These are phyloP conservation scores for Cladobotryum mycophilum DNA, from an alignment of 2,329 filamentous ascomycete species.

Conservation along the genomic window DNA sequence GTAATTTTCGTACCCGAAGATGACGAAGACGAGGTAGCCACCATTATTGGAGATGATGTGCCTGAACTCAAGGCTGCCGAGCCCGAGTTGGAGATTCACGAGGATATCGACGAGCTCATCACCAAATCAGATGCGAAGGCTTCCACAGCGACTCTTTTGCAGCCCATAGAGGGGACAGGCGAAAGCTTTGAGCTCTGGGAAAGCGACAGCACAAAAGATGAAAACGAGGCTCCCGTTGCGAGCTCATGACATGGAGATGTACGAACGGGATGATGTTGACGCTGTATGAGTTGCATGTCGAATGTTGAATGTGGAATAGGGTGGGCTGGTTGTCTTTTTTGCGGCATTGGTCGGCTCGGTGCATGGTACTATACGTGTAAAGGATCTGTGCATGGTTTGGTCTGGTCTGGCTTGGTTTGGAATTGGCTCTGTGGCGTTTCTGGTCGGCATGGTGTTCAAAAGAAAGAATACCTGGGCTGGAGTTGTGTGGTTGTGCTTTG, in stretches of 20 bases:
- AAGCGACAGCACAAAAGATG: slow-evolving; percentile 59
- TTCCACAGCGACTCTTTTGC: slow-evolving; percentile 41
- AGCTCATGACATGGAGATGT: slow-evolving; percentile 14
- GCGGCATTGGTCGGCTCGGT: too few species aligned
- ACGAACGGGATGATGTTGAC: slow-evolving; percentile 16
- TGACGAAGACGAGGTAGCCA: slow-evolving; percentile 3
- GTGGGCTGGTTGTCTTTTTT: too few species aligned
- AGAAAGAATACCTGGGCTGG: too few species aligned
- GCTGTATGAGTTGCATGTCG: slow-evolving; percentile 9
- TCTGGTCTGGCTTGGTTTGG: too few species aligned
- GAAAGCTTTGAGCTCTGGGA: slow-evolving; percentile 66
- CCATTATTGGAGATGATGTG: slow-evolving; percentile 13
- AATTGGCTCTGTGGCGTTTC: too few species aligned
- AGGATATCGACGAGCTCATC: slow-evolving; percentile 33
- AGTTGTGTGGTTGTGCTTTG: too few species aligned
- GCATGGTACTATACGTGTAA: too few species aligned
- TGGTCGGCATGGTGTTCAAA: too few species aligned
- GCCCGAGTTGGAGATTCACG: slow-evolving; percentile 13
- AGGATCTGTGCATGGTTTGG: too few species aligned
- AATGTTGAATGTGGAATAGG: neutral
- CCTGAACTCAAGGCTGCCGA: slow-evolving; percentile 19
- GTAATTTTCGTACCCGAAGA: slow-evolving; percentile 47
- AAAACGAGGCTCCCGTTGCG: slow-evolving; percentile 30
- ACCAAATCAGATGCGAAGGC: slow-evolving; percentile 29
- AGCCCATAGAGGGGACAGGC: slow-evolving; percentile 52